phyloP scores from a whole-genome alignment of 1,139 yeast species.

The Suhomyces atakaporum region DNA sequence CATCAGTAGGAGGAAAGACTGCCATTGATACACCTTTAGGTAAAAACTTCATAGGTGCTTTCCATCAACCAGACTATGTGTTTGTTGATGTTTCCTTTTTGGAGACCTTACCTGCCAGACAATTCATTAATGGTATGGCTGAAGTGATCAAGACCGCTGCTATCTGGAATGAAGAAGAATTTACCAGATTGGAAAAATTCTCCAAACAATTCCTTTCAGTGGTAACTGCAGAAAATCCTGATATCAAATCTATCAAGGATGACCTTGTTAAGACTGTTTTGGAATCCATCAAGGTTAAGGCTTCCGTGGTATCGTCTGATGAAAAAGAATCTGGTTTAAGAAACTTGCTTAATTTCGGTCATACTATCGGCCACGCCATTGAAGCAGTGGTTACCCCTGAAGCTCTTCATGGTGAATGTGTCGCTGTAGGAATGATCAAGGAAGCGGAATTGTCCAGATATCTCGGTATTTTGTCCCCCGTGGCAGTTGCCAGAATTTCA shows the following conservation, averaged over 20 bases:
- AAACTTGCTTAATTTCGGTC: conserved; percentile 92
- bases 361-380: conserved; percentile 96
- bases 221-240: conserved; percentile 46
- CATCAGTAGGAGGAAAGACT: conserved; percentile 97
- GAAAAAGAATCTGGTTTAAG: conserved; percentile 96
- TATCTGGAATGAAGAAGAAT: conserved; percentile 91
- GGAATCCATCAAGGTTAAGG: conserved; percentile 88
- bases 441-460: conserved; percentile 95
- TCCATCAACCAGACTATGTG: conserved; percentile 93
- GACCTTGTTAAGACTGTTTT: conserved; percentile 77
- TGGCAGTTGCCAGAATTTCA: conserved; percentile 87
- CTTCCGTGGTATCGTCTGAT: conserved; percentile 89
- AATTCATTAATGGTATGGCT: conserved; percentile 97
- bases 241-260: conserved; percentile 66
- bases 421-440: conserved; percentile 87
- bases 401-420: conserved; percentile 97
- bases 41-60: conserved; percentile 94
- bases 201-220: conserved; percentile 68
- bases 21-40: conserved; percentile 98
- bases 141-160: conserved; percentile 98
- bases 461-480: conserved; percentile 84
- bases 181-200: conserved; percentile 77
- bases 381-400: conserved; percentile 96
- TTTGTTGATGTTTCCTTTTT: conserved; percentile 87
- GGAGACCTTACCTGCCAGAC: conserved; percentile 87